Base-by-base conservation (phyloP, 1,284 basidiomycete genomes). In the Heterobasidion irregulare region DNA sequence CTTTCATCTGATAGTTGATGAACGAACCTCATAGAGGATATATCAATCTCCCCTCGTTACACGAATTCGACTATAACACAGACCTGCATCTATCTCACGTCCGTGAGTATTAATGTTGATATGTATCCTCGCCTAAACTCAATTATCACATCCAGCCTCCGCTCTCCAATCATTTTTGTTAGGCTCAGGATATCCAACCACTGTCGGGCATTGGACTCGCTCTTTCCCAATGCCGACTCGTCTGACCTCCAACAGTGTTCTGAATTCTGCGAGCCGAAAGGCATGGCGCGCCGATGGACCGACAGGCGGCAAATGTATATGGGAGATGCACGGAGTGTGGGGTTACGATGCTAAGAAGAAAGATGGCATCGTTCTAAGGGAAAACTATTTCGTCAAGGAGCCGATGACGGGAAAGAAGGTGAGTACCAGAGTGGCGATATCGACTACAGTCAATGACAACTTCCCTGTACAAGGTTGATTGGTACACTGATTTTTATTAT, bases 21-120 rank as follows among this genome's bases (percentile, higher is more conserved):
- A 99, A 99, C 64, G 96, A 99, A 70, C 96, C 96, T 0, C 95
- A 99, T 71, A 79, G 88, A 64, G 97, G 96, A 26, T 97, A 94
- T 65, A 84, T 97, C 58, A 83, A 89, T 56, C 73, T 96, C 2
- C 76, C 83, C 45, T 92, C 92, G 2, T 79, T 98, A 53, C 85
- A 98, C 63, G 75, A 75, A 35, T 98, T 92, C 72, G 86, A 98
- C 69, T 94, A 97, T 70, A 94, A 92, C 60, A 97, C 94, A 9
- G 94, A 98, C 65, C 79, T 99, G 6, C 94, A 98, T 64, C 79
- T 98, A 33, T 84, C 86, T 13, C 77, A 86, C 66, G 84, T 88
- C 65, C 92, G 88, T 90, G 64, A 72, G 86, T 26, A 26, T 79
- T 15, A 5, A 33, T 46, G 38, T 44, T 54, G 18, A 19, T 51